Evolutionary conservation across 768 basidiomycete species (phyloP).

Genomic region (Leucogyrophana mollusca): DNA sequence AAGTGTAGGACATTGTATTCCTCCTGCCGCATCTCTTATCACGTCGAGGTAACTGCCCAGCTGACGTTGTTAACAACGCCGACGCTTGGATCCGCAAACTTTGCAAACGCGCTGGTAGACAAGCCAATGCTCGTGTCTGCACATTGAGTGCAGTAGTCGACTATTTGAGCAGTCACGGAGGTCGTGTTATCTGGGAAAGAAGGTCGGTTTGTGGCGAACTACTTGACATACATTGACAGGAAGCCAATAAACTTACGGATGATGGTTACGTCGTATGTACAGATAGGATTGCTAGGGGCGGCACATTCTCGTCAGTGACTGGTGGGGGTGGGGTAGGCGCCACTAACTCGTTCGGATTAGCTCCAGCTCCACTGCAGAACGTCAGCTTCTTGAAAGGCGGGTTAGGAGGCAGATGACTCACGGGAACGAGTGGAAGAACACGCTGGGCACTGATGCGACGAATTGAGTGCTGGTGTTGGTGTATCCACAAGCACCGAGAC

Average conservation of each 20-base stretch:
- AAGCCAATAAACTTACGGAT: conserved; percentile 17
- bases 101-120: conserved; percentile 23
- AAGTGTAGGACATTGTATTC: too few species aligned
- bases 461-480: conserved; percentile 31
- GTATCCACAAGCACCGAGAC: conserved; percentile 39
- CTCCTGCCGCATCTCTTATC: not conserved
- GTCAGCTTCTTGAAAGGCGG: not conserved
- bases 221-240: not conserved
- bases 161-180: conserved; percentile 23
- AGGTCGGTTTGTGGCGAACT: not conserved
- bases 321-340: not conserved
- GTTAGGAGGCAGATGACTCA: conserved; percentile 12
- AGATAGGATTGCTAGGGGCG: conserved; percentile 31
- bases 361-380: conserved; percentile 10
- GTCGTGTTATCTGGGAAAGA: conserved; percentile 20
- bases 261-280: conserved; percentile 23
- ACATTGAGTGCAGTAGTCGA: conserved; percentile 26
- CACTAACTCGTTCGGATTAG: conserved; percentile 14
- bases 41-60: conserved; percentile 23
- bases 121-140: conserved; percentile 25
- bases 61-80: conserved; percentile 29
- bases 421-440: conserved; percentile 34
- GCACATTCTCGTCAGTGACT: not conserved
- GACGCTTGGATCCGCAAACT: conserved; percentile 23
- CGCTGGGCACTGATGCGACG: conserved; percentile 35